Percentiles rank a stretch among this genome's conserved stretches.
These are phyloP conservation scores for Chamaecrista fasciculata DNA, from an alignment of 306 rosid species.

Conservation along the genomic window DNA sequence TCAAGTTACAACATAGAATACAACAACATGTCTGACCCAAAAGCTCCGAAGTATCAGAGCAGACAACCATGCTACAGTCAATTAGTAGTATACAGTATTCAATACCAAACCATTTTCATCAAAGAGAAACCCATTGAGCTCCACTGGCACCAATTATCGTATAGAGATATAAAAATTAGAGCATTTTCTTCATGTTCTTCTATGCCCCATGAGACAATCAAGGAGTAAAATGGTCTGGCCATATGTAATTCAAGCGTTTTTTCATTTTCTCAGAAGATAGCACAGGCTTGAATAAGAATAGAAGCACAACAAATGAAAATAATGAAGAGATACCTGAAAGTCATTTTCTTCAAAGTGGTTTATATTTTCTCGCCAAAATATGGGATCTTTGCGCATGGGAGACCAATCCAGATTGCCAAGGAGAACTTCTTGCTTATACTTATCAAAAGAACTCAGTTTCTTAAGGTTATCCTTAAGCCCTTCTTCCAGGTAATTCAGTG, in stretches of 20 bases:
- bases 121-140: neutral
- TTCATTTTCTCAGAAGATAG: neutral
- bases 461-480: constrained; percentile 87
- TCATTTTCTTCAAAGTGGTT: constrained; percentile 82
- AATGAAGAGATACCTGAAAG: constrained; percentile 67
- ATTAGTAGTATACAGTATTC: neutral
- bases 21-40: neutral
- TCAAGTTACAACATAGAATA: neutral
- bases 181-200: neutral
- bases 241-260: neutral
- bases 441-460: constrained; percentile 84
- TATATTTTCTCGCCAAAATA: constrained; percentile 93
- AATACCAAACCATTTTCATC: neutral
- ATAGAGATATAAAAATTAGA: neutral
- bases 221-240: neutral
- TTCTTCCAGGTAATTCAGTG: constrained; percentile 77
- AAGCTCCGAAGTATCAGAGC: neutral
- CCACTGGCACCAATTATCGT: neutral
- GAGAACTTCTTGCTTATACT: constrained; percentile 95
- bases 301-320: neutral
- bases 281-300: neutral
- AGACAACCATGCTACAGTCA: neutral
- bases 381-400: constrained; percentile 94
- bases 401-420: constrained; percentile 98
- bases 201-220: neutral